phyloP scores from a whole-genome alignment of 768 basidiomycete genomes.

The Amylocystis lapponica region DNA sequence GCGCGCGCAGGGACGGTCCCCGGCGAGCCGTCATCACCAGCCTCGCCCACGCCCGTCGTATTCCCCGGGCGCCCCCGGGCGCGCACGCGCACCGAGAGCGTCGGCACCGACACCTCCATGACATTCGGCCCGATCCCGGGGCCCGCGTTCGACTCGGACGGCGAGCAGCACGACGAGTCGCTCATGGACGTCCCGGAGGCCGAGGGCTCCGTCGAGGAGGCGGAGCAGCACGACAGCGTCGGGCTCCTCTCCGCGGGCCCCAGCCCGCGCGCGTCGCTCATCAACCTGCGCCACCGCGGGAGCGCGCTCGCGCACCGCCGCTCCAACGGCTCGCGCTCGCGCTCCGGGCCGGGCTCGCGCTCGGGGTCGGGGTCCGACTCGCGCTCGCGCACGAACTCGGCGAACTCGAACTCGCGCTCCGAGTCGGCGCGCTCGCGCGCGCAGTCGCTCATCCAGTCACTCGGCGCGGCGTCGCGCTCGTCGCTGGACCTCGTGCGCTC shows the following conservation, averaged over 20 bases:
- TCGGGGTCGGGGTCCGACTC: constrained; percentile 38
- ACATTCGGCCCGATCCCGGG: constrained; percentile 22
- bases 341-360: constrained; percentile 35
- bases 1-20: constrained; percentile 37
- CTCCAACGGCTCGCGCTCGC: constrained; percentile 35
- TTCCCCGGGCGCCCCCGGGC: constrained; percentile 24
- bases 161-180: constrained; percentile 25
- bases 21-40: constrained; percentile 23
- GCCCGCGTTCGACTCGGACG: constrained; percentile 17
- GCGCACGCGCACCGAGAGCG: constrained; percentile 21
- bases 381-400: constrained; percentile 29
- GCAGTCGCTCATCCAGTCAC: constrained; percentile 61
- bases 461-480: constrained; percentile 55
- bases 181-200: constrained; percentile 37
- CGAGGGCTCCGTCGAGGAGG: constrained; percentile 52
- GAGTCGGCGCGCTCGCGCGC: constrained; percentile 52
- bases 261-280: constrained; percentile 46
- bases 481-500: constrained; percentile 55
- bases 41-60: constrained; percentile 31
- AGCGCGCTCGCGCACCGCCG: constrained; percentile 31
- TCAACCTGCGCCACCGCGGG: constrained; percentile 35
- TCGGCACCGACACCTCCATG: constrained; percentile 16
- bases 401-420: constrained; percentile 22
- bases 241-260: constrained; percentile 44
- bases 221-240: constrained; percentile 58